Evolutionary conservation across 331 rosid genomes (phyloP), one percentile per base, ranked within the genome.

Genomic region (Malus hybrid): DNA sequence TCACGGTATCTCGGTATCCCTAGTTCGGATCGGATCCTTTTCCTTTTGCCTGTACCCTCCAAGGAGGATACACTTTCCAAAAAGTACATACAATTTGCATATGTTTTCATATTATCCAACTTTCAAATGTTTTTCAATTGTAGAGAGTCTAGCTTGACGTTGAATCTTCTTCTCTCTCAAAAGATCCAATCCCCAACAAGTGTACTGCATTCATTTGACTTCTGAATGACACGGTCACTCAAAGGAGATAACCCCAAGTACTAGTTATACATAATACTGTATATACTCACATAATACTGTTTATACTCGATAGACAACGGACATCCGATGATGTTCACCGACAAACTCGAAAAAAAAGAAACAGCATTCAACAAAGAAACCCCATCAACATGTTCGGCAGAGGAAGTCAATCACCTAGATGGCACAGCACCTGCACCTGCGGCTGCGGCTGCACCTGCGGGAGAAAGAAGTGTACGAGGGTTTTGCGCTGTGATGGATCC

Each of bases 371-470:
- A 2, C 61, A 5, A 68, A 1, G 11, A 30, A 66, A 34, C 69
- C 74, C 63, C 76, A 10, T 34, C 68, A 7, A 44, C 33, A 28
- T 73, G 22, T 10, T 28, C 42, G n/a, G 22, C 15, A 3, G 19
- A 62, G 58, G 22, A 80, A 46, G 66, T 56, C 64, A 16, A 57
- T 71, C 56, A 83, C 5, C 61, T 5, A 48, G 81, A 12, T n/a
- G 73, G 30, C 68, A 36, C 70, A 10, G 14, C 14, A 18, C 58
- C 28, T 42, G 46, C 46, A 42, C 46, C 46, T 39, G 12, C 46
- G 0, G 44, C 44, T 36, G 44, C 13, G 13, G 18, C 16, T 13
- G 29, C 65, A 58, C 48, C 86, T 82, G 86, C 63, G 74, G 30
- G 50, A 18, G 9, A 73, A 62, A 24, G 33, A 74, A 46, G 62